Evolutionary conservation across 306 rosid species (phyloP).

Genomic region (cucumber (Cucumis sativus)): DNA sequence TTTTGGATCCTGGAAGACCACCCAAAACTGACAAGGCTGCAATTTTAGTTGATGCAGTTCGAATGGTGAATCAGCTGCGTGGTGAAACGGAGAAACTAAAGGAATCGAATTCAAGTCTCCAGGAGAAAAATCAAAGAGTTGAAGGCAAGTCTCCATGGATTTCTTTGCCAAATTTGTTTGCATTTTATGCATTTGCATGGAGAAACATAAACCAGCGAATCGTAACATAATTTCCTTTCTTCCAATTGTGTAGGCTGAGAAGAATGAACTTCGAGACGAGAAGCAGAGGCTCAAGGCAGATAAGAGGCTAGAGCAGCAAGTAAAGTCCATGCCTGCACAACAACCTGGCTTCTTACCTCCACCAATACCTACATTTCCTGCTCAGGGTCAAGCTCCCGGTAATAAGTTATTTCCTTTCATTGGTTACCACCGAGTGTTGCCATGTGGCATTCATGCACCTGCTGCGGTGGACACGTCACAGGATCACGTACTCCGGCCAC

Average conservation of each 20-base stretch:
- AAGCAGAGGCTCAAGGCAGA: conserved; percentile 84
- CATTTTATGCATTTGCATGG: too few relatives aligned
- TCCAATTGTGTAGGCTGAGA: conserved; percentile 38
- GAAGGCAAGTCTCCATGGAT: conserved; percentile 30
- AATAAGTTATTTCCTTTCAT: conserved; percentile 81
- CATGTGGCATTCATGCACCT: conserved; percentile 99
- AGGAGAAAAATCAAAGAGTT: conserved; percentile 87
- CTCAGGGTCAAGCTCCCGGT: conserved; percentile 78
- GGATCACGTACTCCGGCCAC: conserved; percentile 97
- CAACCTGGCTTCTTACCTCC: conserved; percentile 71
- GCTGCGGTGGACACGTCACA: conserved; percentile 90
- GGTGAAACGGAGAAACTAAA: conserved; percentile 74
- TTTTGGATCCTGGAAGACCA: conserved; percentile 87
- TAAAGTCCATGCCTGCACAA: conserved; percentile 47
- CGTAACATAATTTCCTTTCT: too few relatives aligned
- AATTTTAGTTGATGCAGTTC: conserved; percentile 61
- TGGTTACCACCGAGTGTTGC: conserved; percentile 84
- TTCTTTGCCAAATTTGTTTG: too few relatives aligned
- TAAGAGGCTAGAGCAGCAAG: conserved; percentile 76
- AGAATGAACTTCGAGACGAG: conserved; percentile 92
- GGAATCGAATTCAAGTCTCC: conserved; percentile 61
- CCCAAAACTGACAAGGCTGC: conserved; percentile 92
- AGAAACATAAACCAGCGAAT: too few relatives aligned
- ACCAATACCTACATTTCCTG: conserved; percentile 57
- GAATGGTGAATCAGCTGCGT: conserved; percentile 70